A percentile compares a stretch with the other conserved stretches of the same genome.
Conservation (phyloP, 345 rosid genomes). For the Camelina neglecta region DNA sequence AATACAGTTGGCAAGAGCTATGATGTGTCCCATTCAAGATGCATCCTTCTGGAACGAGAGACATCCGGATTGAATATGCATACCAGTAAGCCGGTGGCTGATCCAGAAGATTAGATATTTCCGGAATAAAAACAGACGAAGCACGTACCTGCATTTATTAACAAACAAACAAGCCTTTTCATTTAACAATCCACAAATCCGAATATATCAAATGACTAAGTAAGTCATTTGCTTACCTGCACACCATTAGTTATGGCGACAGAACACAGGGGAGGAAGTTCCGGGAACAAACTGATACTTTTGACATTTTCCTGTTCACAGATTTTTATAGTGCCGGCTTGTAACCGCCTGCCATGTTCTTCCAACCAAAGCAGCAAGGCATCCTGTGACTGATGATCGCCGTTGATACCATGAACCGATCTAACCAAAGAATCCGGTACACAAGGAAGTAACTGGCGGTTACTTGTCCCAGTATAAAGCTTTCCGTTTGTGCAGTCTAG, state of each 20-base stretch:
- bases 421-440: constrained; percentile 66
- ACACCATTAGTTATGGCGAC: constrained; percentile 79
- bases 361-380: constrained; percentile 92
- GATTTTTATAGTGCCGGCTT: constrained; percentile 61
- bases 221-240: constrained; percentile 49
- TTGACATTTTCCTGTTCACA: constrained; percentile 45
- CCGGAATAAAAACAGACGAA: constrained; percentile 83
- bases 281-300: constrained; percentile 74
- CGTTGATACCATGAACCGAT: constrained; percentile 52
- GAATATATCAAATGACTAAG: constrained; percentile 15
- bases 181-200: constrained; percentile 7
- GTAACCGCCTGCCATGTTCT: constrained; percentile 73
- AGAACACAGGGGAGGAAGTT: constrained; percentile 76
- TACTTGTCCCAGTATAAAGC: constrained; percentile 66
- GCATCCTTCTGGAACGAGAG: constrained; percentile 79
- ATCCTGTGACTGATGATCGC: constrained; percentile 67
- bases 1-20: constrained; percentile 68
- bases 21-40: constrained; percentile 56
- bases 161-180: background rate
- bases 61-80: constrained; percentile 86
- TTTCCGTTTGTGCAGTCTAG: constrained; percentile 76
- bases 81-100: constrained; percentile 47
- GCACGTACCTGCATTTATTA: constrained; percentile 61
- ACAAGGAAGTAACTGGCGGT: constrained; percentile 78
- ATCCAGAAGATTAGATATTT: constrained; percentile 49